Evolutionary conservation across 225 moss, liverwort and hornwort species (phyloP).

Genomic region (Pseudoscleropodium purum): DNA sequence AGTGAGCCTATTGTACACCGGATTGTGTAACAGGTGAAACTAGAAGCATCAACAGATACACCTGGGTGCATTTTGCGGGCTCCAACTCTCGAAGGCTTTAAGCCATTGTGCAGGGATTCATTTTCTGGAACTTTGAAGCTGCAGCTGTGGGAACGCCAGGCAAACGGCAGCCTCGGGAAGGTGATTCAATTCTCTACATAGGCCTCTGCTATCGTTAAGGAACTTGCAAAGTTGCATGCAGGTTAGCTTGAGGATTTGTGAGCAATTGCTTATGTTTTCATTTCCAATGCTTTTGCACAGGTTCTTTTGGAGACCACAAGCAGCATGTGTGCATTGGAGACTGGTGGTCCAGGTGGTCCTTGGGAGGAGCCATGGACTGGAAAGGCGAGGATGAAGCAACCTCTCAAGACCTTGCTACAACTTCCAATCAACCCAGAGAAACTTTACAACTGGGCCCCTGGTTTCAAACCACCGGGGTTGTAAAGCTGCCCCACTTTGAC

Average conservation of each 20-base stretch:
- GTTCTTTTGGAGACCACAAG: constrained; percentile 70
- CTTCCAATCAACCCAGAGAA: constrained; percentile 80
- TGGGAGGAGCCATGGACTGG: constrained; percentile 65
- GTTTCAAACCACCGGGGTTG: constrained; percentile 65
- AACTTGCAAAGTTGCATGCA: neutral
- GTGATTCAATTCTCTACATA: constrained; percentile 3
- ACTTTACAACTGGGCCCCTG: constrained; percentile 33
- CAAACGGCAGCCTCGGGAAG: constrained; percentile 53
- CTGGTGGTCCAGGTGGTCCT: constrained; percentile 53
- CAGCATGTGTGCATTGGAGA: constrained; percentile 77
- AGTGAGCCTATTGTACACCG: neutral
- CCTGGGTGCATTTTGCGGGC: constrained; percentile 49
- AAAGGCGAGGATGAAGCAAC: constrained; percentile 50
- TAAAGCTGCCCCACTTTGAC: neutral
- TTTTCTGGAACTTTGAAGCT: constrained; percentile 69
- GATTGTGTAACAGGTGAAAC: constrained; percentile 44
- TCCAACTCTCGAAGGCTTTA: constrained; percentile 68
- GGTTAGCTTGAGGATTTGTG: neutral
- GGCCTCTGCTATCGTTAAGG: neutral
- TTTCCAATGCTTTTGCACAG: constrained; percentile 19
- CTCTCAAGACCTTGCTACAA: constrained; percentile 56
- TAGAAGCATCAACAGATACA: constrained; percentile 54
- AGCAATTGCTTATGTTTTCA: neutral
- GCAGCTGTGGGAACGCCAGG: constrained; percentile 67
- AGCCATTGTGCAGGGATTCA: constrained; percentile 67